Evolutionary conservation across 305 asterid species (phyloP).

Genomic region (Lippia alba): DNA sequence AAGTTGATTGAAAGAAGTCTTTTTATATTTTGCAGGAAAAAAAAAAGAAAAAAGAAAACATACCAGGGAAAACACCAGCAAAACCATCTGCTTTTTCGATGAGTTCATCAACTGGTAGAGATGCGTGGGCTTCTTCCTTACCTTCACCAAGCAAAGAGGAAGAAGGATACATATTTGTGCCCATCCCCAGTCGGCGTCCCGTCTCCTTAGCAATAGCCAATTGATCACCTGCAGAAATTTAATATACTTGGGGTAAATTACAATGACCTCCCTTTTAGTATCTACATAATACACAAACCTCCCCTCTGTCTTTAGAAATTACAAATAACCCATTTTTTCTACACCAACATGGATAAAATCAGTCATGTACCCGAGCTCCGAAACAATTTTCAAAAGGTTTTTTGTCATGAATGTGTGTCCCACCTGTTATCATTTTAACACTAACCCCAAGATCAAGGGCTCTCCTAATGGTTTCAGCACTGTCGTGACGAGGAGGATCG

Average conservation of each 20-base stretch:
- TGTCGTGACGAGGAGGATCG: constrained; percentile 69
- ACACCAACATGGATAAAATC: no score
- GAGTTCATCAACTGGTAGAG: constrained; percentile 62
- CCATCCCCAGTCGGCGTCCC: constrained; percentile 74
- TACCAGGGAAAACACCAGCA: constrained; percentile 77
- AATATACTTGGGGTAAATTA: background rate
- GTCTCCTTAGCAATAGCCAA: constrained; percentile 74
- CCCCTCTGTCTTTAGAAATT: no score
- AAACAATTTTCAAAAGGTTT: no score
- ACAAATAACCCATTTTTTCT: no score
- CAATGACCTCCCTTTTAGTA: no score
- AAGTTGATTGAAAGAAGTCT: background rate
- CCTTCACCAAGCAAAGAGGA: constrained; percentile 59
- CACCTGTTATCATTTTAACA: constrained; percentile 66
- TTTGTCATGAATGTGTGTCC: background rate
- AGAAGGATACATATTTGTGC: constrained; percentile 64
- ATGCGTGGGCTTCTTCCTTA: constrained; percentile 50
- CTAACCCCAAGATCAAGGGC: constrained; percentile 68
- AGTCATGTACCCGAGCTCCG: no score
- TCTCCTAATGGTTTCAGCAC: constrained; percentile 60
- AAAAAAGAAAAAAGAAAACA: background rate
- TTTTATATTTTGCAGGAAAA: no score
- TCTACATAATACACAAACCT: no score
- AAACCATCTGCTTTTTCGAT: constrained; percentile 71
- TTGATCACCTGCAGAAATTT: constrained; percentile 55